Base-by-base conservation (phyloP, 1,284 basidiomycete species). In the Ganoderma lingzhi region DNA sequence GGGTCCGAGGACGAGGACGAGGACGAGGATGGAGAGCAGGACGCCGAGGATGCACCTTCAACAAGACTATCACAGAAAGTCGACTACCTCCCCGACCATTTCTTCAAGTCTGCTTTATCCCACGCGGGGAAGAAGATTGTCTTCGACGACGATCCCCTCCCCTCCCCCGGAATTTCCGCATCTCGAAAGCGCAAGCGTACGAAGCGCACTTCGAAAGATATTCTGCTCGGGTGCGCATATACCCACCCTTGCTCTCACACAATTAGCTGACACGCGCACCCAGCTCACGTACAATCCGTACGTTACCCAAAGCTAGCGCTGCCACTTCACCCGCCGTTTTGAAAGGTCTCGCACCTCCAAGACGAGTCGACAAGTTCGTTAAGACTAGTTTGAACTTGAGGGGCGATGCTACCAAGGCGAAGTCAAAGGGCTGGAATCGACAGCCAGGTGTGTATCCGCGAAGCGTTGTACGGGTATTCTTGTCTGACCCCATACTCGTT, bases 61-160 rank as follows among this genome's bases (percentile, higher is more conserved):
- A 14, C 69, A 53, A 44, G 65, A 35, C 53, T 14, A 15, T 55
- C 53, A 3, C 61, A 70, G 14, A 73, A 73, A 8, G 64, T 67
- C 42, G 76, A 78, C 69, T 80, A 81, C 73, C 80, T 82, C 35
- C 81, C 81, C 0, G 81, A 81, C 48, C 79, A 82, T 65, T 66
- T 82, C n/a, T 82, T 82, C 71, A 70, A 75, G 32, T 71, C 78
- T 37, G 81, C 79, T 2, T 72, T 80, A n/a, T 74, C 76, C 2
- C 68, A 74, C 28, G 30, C 65, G 2, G 62, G 63, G 48, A 65
- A 65, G 1, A 68, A 67, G 69, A 62, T 76, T 66, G 45, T 64
- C 62, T 59, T 71, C 69, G 56, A 73, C 70, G 61, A 68, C 44
- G 65, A 67, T 66, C 30, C 48, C 63, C 60, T 66, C 71, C 53